Percentiles rank a stretch among this genome's conserved stretches.
Conservation (phyloP, 2,329 filamentous ascomycete species). For the Phialophora verrucosa region DNA sequence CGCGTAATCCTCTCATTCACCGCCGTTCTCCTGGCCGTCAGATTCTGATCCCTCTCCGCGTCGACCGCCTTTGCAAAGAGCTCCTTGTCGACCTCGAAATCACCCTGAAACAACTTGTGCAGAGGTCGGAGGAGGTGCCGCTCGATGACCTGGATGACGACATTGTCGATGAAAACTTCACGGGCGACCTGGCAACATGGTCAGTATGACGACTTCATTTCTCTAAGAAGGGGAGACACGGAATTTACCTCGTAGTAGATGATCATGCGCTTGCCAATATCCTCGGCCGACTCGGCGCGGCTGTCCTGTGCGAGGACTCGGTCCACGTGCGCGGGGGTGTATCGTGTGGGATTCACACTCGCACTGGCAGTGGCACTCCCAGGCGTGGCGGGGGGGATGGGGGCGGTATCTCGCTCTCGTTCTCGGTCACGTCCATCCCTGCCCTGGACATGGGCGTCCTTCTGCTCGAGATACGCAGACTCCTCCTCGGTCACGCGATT, state of each 20-base stretch:
- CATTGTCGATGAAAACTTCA: slow-evolving; percentile 22
- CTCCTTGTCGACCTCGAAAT: slow-evolving; percentile 18
- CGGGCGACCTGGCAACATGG: slow-evolving; percentile 7
- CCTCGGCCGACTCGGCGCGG: slow-evolving; percentile 18
- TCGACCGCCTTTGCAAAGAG: slow-evolving; percentile 10
- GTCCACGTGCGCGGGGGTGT: slow-evolving; percentile 14
- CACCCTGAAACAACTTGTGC: slow-evolving; percentile 18
- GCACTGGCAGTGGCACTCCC: neutral
- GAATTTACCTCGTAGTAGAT: slow-evolving; percentile 20
- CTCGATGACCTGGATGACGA: slow-evolving; percentile 20
- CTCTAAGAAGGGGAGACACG: neutral
- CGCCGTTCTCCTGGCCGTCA: slow-evolving; percentile 5
- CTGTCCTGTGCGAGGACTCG: slow-evolving; percentile 18
- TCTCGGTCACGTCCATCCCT: slow-evolving; percentile 7
- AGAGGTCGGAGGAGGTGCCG: slow-evolving; percentile 14
- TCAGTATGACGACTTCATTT: slow-evolving; percentile 1
- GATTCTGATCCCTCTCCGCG: slow-evolving; percentile 19
- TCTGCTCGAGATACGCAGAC: slow-evolving; percentile 8
- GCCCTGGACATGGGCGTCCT: neutral
- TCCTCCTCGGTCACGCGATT: slow-evolving; percentile 22
- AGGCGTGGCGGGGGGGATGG: slow-evolving; percentile 1
- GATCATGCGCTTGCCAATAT: slow-evolving; percentile 20
- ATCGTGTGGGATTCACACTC: slow-evolving; percentile 6
- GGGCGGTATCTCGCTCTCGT: slow-evolving; percentile 4
- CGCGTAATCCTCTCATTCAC: slow-evolving; percentile 17